Evolutionary conservation across 495 filamentous ascomycete species (phyloP), one percentile per base, ranked within the genome.

Genomic region (Platismatia glauca): DNA sequence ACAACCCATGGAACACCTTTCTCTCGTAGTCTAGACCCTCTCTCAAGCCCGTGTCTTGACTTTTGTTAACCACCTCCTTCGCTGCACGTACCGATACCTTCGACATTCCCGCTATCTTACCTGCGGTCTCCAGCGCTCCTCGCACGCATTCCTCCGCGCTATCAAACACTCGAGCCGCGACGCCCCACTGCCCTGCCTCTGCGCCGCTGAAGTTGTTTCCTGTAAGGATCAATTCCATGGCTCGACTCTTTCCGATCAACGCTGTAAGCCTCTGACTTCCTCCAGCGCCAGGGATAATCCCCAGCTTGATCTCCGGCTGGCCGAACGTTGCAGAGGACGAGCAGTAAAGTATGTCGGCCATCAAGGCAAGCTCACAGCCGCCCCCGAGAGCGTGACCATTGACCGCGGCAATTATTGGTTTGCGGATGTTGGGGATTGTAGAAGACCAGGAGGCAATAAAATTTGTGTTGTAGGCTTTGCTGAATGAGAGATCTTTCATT

Each of bases 61-160:
- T 93, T 85, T 96, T 96, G 69, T 96, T 96, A 33, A 98, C 91
- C 22, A 91, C 95, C 81, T 97, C 94, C 82, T 98, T 98, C 11
- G 85, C 89, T n/a, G 89, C 94, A 79, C 87, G 83, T 31, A 95
- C 85, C 0, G 91, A 88, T 41, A 97, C 84, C 67, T 77, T 81
- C 37, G 86, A 88, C 71, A 90, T 88, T 0, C 86, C 77, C 0
- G 95, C 90, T 76, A 98, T 97, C 58, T 81, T 89, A 83, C 88
- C 90, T 20, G 94, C 94, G 27, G 90, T 94, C 70, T 84, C 81
- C 48, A 95, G 66, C 3, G 90, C 81, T 41, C 81, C 87, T 70
- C 89, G 86, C 68, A 97, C 79, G 71, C 95, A 79, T 74, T 87
- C 84, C 65, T 95, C 87, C n/a, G 88, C 83, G 11, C 76, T 87